phyloP scores from a whole-genome alignment of 257 asterid genomes.

The Solanum raphanifolium region DNA sequence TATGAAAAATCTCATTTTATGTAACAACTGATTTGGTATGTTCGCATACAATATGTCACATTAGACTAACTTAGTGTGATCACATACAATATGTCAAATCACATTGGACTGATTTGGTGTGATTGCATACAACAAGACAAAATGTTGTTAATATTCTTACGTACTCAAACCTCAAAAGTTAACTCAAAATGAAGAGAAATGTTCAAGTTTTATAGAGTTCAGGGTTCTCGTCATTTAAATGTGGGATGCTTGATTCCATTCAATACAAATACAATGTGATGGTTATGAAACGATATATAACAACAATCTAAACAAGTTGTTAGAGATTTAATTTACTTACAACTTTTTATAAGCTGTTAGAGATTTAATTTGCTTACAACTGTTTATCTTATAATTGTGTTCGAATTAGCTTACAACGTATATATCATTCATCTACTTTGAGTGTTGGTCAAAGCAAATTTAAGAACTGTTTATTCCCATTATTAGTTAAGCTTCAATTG shows the following conservation, averaged over 20 bases:
- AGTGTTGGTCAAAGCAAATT: neutral
- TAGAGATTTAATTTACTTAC: neutral
- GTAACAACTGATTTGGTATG: neutral
- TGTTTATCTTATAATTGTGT: neutral
- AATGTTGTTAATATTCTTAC: too few relatives aligned
- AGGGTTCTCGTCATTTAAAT: too few relatives aligned
- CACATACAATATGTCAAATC: too few relatives aligned
- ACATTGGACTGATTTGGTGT: too few relatives aligned
- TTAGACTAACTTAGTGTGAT: too few relatives aligned
- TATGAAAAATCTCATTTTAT: neutral
- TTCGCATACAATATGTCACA: too few relatives aligned
- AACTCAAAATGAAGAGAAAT: too few relatives aligned
- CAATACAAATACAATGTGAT: neutral
- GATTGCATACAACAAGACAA: too few relatives aligned
- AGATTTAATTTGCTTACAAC: neutral
- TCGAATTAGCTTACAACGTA: neutral
- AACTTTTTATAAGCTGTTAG: neutral
- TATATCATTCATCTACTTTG: neutral
- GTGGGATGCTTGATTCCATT: neutral
- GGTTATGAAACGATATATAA: neutral
- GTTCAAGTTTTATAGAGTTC: too few relatives aligned
- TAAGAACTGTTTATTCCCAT: neutral
- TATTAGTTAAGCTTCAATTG: neutral
- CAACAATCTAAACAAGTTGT: neutral
- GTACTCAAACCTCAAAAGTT: too few relatives aligned